A percentile compares a stretch with the other conserved stretches of the same genome.
Conservation (phyloP, 139 green algal genomes). For the Auxenochlorella pyrenoidosa region DNA sequence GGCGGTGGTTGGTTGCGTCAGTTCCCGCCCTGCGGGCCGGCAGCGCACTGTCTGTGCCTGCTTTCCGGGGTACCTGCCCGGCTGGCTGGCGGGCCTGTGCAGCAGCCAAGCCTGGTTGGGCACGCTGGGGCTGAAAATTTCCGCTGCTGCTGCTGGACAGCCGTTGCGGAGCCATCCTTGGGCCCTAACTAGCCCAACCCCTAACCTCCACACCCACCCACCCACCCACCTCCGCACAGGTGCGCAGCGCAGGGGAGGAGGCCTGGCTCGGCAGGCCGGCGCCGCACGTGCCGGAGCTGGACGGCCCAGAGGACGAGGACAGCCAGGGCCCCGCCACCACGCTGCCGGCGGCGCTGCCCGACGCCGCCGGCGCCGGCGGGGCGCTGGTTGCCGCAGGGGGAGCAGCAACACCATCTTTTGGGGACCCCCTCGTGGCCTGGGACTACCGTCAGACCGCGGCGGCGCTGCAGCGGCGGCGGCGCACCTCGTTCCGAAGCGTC, state of each 20-base stretch:
- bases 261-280: slow-evolving; percentile 68
- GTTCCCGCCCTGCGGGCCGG: too few species aligned
- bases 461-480: background rate
- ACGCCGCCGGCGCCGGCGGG: background rate
- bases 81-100: too few species aligned
- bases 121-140: too few species aligned
- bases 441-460: slow-evolving; percentile 24
- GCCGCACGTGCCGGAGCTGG: slow-evolving; percentile 57
- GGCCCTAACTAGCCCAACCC: too few species aligned
- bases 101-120: too few species aligned
- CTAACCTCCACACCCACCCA: background rate
- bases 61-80: too few species aligned
- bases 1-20: too few species aligned
- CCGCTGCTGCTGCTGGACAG: too few species aligned
- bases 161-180: too few species aligned
- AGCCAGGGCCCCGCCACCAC: background rate
- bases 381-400: background rate
- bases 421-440: slow-evolving; percentile 34
- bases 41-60: too few species aligned
- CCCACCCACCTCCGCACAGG: slow-evolving; percentile 26
- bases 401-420: background rate
- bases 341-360: background rate
- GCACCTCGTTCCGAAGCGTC: slow-evolving; percentile 66
- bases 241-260: slow-evolving; percentile 69
- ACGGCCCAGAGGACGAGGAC: slow-evolving; percentile 41